These are phyloP conservation scores for Deinandra increscens DNA, from an alignment of 129 eudicot species.

Conservation along the genomic window DNA sequence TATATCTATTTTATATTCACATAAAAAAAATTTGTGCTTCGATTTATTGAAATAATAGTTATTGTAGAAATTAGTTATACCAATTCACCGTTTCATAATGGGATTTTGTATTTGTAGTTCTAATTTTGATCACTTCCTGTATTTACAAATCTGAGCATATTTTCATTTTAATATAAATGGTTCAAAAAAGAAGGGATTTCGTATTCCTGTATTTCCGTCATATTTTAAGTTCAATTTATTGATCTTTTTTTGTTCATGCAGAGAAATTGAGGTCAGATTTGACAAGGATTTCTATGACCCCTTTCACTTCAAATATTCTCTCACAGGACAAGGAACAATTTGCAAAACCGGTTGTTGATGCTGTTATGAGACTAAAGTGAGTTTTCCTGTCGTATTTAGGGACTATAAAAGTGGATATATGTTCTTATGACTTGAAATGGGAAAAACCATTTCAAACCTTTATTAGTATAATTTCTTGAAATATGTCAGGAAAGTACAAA, in stretches of 20 bases:
- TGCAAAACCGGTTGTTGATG: slow-evolving; percentile 79
- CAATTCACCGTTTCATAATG: not conserved
- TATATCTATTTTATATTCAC: too few relatives aligned
- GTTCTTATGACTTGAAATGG: not conserved
- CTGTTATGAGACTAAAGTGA: slow-evolving; percentile 84
- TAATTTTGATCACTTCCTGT: not conserved
- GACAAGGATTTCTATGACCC: slow-evolving; percentile 80
- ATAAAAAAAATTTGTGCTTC: too few relatives aligned
- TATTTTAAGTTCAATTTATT: not conserved
- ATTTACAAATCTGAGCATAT: not conserved
- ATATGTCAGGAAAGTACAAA: slow-evolving; percentile 80
- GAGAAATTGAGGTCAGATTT: slow-evolving; percentile 60
- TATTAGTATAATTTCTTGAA: not conserved
- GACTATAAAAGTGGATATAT: not conserved
- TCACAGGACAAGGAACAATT: slow-evolving; percentile 85
- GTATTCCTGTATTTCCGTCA: not conserved
- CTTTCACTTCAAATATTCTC: slow-evolving; percentile 71
- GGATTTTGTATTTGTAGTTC: not conserved
- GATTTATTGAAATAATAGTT: too few relatives aligned
- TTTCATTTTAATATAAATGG: not conserved
- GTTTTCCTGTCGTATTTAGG: not conserved
- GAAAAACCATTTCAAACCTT: not conserved
- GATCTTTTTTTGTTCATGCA: slow-evolving; percentile 30
- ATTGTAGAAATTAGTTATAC: slow-evolving; percentile 1
- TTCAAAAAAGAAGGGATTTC: too few relatives aligned